Evolutionary conservation across 495 filamentous ascomycete genomes (phyloP).

Genomic region (Paragyromitra xinjiangensis): DNA sequence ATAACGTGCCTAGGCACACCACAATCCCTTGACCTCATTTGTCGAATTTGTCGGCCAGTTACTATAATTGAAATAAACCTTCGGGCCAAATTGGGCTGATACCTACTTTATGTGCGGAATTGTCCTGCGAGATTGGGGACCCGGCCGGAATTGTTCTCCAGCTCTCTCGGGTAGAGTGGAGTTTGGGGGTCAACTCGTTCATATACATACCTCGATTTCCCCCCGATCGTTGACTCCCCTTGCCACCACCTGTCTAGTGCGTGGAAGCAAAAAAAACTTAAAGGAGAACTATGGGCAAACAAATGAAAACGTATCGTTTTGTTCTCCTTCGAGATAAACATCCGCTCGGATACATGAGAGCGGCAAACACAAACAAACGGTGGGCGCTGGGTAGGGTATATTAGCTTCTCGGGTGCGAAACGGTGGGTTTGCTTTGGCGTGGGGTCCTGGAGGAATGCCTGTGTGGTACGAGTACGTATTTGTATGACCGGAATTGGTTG

Average conservation of each 20-base stretch:
- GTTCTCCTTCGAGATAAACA: conserved; percentile 22
- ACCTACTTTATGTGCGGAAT: conserved; percentile 14
- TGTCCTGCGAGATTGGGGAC: conserved; percentile 29
- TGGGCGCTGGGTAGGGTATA: neutral
- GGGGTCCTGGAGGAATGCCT: conserved; percentile 9
- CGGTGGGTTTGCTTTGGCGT: conserved; percentile 28
- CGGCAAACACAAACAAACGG: conserved; percentile 1
- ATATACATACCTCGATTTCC: conserved; percentile 24
- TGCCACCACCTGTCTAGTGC: conserved; percentile 7
- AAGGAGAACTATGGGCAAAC: conserved; percentile 15
- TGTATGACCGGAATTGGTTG: conserved; percentile 36
- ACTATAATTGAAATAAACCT: conserved; percentile 16
- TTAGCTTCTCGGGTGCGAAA: conserved; percentile 34
- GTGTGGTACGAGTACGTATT: conserved; percentile 48
- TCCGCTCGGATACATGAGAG: neutral
- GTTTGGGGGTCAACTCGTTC: conserved; percentile 31
- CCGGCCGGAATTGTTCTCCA: conserved; percentile 18
- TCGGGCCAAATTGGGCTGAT: conserved; percentile 16
- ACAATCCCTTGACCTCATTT: conserved; percentile 18
- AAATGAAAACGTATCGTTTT: conserved; percentile 25
- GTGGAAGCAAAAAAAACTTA: conserved; percentile 18
- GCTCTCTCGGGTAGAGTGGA: conserved; percentile 11
- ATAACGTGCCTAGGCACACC: conserved; percentile 20
- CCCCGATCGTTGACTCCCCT: conserved; percentile 21
- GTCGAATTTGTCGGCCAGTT: conserved; percentile 26